Evolutionary conservation across 192 early-diverging fungal species (phyloP).

Genomic region (Jimgerdemannia lactiflua): DNA sequence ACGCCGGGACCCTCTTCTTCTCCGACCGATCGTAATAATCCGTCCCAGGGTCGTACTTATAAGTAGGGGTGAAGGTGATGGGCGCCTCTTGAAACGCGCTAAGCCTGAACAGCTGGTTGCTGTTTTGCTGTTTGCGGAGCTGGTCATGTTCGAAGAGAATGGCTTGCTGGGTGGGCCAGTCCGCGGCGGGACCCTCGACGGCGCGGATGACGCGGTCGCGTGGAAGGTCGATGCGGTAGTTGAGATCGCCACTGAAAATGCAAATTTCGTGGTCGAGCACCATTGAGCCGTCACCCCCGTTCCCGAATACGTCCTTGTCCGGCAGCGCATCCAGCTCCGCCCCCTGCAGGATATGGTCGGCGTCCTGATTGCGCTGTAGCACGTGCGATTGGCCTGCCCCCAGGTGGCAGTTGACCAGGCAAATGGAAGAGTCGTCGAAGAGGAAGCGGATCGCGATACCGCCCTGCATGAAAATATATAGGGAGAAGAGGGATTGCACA

Average conservation of each 20-base stretch:
- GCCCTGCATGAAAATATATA: conserved; percentile 45
- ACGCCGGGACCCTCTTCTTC: conserved; percentile 91
- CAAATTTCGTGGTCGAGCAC: conserved; percentile 76
- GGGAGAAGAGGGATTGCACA: background rate
- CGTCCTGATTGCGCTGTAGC: conserved; percentile 71
- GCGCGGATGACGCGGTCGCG: conserved; percentile 66
- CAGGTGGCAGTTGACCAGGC: conserved; percentile 85
- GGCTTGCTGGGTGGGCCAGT: conserved; percentile 52
- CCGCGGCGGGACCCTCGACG: conserved; percentile 7
- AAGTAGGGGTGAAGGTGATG: conserved; percentile 88
- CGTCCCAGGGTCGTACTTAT: conserved; percentile 92
- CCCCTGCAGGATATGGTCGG: conserved; percentile 60
- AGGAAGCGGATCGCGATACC: conserved; percentile 73
- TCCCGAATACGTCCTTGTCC: conserved; percentile 47
- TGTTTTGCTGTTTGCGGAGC: conserved; percentile 36
- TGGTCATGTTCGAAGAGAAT: conserved; percentile 65
- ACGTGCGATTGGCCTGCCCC: conserved; percentile 81
- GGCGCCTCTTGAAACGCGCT: conserved; percentile 73
- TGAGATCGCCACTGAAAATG: conserved; percentile 91
- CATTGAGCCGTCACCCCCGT: conserved; percentile 87
- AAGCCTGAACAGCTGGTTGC: conserved; percentile 67
- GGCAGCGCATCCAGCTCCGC: conserved; percentile 15
- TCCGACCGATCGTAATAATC: conserved; percentile 89
- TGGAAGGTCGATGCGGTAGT: conserved; percentile 83
- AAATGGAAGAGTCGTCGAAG: conserved; percentile 77